Evolutionary conservation across 257 asterid genomes (phyloP).

Genomic region (Nicotiana undulata): DNA sequence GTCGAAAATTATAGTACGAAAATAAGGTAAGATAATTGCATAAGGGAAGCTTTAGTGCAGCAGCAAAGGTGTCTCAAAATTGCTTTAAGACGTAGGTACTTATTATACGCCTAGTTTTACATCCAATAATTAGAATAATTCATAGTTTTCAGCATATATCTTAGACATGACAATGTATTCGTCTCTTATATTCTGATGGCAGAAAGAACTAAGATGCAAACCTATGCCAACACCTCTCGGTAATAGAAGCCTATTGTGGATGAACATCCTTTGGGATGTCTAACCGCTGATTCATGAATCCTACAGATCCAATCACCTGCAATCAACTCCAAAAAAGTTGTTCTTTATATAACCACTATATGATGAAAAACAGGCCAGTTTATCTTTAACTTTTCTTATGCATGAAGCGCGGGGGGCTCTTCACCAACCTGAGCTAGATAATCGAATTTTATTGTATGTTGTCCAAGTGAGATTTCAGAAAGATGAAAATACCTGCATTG

Average conservation of each 20-base stretch:
- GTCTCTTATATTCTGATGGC: not conserved
- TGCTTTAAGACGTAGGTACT: no score
- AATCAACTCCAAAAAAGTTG: conserved; percentile 12
- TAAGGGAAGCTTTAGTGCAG: no score
- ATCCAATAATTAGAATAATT: not conserved
- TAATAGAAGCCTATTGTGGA: conserved; percentile 67
- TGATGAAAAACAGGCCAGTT: not conserved
- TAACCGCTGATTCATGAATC: conserved; percentile 85
- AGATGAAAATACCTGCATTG: conserved; percentile 66
- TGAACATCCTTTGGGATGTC: conserved; percentile 70
- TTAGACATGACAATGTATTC: not conserved
- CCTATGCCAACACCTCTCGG: conserved; percentile 87
- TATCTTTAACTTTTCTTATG: not conserved
- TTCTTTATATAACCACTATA: not conserved
- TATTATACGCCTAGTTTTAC: not conserved
- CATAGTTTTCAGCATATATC: not conserved
- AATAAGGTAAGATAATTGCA: no score
- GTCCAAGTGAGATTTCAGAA: not conserved
- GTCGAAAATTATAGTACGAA: no score
- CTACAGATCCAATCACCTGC: conserved; percentile 94
- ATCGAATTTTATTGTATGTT: not conserved
- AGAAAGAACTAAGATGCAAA: conserved; percentile 16
- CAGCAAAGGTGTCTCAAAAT: not conserved
- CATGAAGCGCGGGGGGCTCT: not conserved
- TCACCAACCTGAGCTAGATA: not conserved